Percentiles rank a stretch among this genome's conserved stretches.
These are phyloP conservation scores for Rhizopogon vulgaris DNA, from an alignment of 768 basidiomycete genomes.

Conservation along the genomic window DNA sequence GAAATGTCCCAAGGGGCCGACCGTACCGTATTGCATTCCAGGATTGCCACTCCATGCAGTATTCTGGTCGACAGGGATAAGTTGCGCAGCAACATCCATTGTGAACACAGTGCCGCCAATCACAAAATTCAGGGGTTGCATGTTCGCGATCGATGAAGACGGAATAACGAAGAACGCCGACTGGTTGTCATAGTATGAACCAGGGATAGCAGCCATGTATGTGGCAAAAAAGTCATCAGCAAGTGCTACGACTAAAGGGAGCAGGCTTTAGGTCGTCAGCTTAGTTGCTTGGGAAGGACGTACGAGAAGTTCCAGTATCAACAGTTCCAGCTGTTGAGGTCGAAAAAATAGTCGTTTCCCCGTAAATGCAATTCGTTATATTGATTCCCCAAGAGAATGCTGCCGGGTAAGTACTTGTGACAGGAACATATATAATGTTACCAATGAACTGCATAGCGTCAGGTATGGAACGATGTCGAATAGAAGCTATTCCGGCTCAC, in stretches of 20 bases:
- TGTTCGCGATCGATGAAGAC: background rate
- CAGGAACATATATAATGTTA: background rate
- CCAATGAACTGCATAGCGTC: background rate
- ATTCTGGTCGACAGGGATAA: background rate
- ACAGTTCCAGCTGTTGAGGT: background rate
- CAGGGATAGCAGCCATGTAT: slow-evolving; percentile 5
- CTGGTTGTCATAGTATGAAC: background rate
- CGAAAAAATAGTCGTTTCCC: background rate
- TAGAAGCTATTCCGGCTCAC: background rate
- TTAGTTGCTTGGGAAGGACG: background rate
- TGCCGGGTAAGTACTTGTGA: background rate
- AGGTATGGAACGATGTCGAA: background rate
- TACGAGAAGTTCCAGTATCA: background rate
- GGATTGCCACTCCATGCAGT: background rate
- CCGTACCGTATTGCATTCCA: background rate
- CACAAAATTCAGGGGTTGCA: background rate
- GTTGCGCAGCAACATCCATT: slow-evolving; percentile 2
- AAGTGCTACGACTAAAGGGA: background rate
- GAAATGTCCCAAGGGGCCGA: background rate
- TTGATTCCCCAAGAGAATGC: background rate
- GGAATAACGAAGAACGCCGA: background rate
- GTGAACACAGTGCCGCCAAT: background rate
- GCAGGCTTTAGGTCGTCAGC: background rate
- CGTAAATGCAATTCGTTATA: background rate
- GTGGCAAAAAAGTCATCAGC: background rate